Conservation (phyloP, 2,329 filamentous ascomycete genomes). For the Colletotrichum sp. region DNA sequence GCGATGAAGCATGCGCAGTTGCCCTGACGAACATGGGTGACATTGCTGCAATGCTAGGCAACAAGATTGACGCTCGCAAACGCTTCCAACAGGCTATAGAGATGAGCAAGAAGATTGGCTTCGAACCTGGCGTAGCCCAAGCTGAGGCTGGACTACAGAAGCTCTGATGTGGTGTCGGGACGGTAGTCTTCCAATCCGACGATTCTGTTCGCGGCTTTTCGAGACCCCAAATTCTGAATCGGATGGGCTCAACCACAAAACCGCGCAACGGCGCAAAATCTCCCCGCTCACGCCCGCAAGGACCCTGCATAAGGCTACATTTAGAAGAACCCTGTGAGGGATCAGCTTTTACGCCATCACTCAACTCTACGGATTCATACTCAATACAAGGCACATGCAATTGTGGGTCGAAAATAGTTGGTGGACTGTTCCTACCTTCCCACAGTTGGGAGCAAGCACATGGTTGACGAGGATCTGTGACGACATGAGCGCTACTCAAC, state of each 20-base stretch:
- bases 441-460: not conserved
- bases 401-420: not conserved
- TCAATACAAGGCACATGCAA: not conserved
- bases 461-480: not conserved
- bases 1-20: slow-evolving; percentile 81
- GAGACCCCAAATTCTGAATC: not conserved
- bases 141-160: slow-evolving; percentile 53
- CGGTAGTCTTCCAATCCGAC: not conserved
- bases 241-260: not conserved
- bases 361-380: not conserved
- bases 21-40: slow-evolving; percentile 89
- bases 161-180: not conserved
- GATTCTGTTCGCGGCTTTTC: not conserved
- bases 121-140: slow-evolving; percentile 55
- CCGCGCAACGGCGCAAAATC: not conserved
- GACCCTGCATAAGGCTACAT: slow-evolving; percentile 16
- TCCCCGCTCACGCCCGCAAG: not conserved
- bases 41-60: slow-evolving; percentile 77
- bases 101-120: slow-evolving; percentile 60
- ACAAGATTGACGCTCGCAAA: slow-evolving; percentile 66
- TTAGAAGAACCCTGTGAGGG: not conserved
- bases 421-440: not conserved
- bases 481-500: not conserved
- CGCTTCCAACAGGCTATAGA: slow-evolving; percentile 73
- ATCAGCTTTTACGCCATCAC: not conserved